phyloP scores from a whole-genome alignment of 2,329 filamentous ascomycete species.

The Fusarium longipes region DNA sequence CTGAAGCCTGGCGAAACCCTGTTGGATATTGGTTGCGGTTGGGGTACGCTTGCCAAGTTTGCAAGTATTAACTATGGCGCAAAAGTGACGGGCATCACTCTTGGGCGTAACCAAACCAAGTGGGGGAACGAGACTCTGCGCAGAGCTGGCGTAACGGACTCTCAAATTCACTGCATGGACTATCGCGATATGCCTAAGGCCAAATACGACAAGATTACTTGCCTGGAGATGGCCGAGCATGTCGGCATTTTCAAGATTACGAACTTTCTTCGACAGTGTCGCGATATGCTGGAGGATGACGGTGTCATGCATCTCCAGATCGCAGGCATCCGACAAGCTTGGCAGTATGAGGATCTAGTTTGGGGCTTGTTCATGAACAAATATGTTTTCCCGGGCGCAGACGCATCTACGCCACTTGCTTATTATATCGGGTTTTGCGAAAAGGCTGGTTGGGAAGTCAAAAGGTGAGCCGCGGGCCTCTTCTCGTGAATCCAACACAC shows the following conservation, averaged over 20 bases:
- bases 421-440: conserved; percentile 86
- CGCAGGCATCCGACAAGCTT: conserved; percentile 87
- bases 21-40: conserved; percentile 94
- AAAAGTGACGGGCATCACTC: conserved; percentile 84
- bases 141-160: conserved; percentile 79
- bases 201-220: conserved; percentile 91
- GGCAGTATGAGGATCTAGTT: conserved; percentile 96
- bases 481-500: not conserved
- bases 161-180: conserved; percentile 93
- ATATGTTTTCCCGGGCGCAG: conserved; percentile 96
- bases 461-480: conserved; percentile 57
- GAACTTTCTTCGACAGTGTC: conserved; percentile 82
- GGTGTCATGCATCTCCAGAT: conserved; percentile 95
- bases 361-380: conserved; percentile 99
- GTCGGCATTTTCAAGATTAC: conserved; percentile 88
- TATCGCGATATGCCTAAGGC: conserved; percentile 90
- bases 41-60: conserved; percentile 92
- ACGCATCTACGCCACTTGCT: conserved; percentile 89
- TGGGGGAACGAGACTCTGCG: conserved; percentile 92
- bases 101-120: conserved; percentile 91
- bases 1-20: conserved; percentile 82
- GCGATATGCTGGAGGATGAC: conserved; percentile 94
- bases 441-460: conserved; percentile 73
- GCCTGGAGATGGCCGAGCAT: conserved; percentile 97
- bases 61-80: conserved; percentile 90